These are phyloP conservation scores for Ogataea hybrid DNA, from an alignment of 1,139 yeast species.

Conservation along the genomic window DNA sequence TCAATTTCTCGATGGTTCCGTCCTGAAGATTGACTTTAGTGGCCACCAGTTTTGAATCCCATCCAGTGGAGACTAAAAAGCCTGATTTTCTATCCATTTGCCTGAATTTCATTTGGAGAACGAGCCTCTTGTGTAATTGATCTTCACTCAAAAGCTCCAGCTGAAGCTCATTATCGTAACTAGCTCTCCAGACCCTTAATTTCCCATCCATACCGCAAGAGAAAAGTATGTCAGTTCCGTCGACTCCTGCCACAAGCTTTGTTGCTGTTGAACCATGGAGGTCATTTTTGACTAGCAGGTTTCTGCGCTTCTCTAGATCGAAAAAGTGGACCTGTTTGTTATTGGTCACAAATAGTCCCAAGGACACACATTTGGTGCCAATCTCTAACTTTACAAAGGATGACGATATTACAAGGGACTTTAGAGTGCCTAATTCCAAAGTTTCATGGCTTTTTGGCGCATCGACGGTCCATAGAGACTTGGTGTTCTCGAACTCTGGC, in stretches of 20 bases:
- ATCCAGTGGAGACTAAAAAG: slow-evolving; percentile 57
- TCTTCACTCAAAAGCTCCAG: slow-evolving; percentile 25
- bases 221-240: slow-evolving; percentile 24
- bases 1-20: slow-evolving; percentile 27
- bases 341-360: slow-evolving; percentile 28
- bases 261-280: slow-evolving; percentile 22
- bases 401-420: slow-evolving; percentile 28
- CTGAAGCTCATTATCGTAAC: slow-evolving; percentile 1
- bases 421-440: slow-evolving; percentile 17
- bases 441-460: slow-evolving; percentile 17
- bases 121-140: slow-evolving; percentile 42
- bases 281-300: slow-evolving; percentile 14
- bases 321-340: slow-evolving; percentile 25
- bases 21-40: slow-evolving; percentile 32
- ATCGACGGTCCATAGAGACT: slow-evolving; percentile 27
- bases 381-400: slow-evolving; percentile 14
- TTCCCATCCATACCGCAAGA: slow-evolving; percentile 38
- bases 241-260: slow-evolving; percentile 24
- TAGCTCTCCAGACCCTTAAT: slow-evolving; percentile 23
- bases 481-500: slow-evolving; percentile 11
- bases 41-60: slow-evolving; percentile 52
- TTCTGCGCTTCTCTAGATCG: slow-evolving; percentile 22
- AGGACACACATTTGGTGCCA: slow-evolving; percentile 3
- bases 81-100: slow-evolving; percentile 25
- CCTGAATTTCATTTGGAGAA: slow-evolving; percentile 38